Conservation (phyloP, 1,139 yeast species). For the Taiozyma onychis region DNA sequence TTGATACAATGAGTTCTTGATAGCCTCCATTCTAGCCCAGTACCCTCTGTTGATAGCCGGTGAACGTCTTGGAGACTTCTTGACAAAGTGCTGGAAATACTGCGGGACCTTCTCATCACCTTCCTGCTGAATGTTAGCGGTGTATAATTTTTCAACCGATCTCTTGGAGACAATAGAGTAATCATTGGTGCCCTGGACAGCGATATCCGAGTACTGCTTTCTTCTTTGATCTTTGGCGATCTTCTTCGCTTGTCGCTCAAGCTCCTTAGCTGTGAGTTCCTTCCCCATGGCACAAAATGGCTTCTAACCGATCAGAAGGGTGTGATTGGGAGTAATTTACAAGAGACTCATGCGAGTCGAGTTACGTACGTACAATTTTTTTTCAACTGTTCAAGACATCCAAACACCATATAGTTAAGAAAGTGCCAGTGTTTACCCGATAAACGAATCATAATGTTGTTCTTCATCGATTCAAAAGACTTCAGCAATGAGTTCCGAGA, state of each 20-base stretch:
- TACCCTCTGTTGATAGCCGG: conserved; percentile 83
- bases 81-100: conserved; percentile 65
- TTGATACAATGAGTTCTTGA: conserved; percentile 44
- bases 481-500: background rate
- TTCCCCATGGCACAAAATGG: background rate
- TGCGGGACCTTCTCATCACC: conserved; percentile 11
- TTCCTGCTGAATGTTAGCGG: conserved; percentile 30
- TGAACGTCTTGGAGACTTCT: conserved; percentile 61
- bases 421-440: background rate
- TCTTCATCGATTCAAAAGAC: background rate
- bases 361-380: background rate
- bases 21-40: conserved; percentile 76
- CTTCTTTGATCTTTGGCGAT: conserved; percentile 43
- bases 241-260: conserved; percentile 29
- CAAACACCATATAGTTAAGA: conserved; percentile 1
- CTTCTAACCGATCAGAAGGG: background rate
- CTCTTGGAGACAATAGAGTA: conserved; percentile 80
- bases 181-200: conserved; percentile 77
- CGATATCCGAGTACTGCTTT: conserved; percentile 50
- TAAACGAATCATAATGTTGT: background rate
- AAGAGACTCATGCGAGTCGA: background rate
- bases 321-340: background rate
- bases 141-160: conserved; percentile 67
- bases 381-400: background rate
- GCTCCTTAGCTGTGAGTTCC: conserved; percentile 9